Evolutionary conservation across 2,329 filamentous ascomycete species (phyloP).

Genomic region (Paramyrothecium sp.): DNA sequence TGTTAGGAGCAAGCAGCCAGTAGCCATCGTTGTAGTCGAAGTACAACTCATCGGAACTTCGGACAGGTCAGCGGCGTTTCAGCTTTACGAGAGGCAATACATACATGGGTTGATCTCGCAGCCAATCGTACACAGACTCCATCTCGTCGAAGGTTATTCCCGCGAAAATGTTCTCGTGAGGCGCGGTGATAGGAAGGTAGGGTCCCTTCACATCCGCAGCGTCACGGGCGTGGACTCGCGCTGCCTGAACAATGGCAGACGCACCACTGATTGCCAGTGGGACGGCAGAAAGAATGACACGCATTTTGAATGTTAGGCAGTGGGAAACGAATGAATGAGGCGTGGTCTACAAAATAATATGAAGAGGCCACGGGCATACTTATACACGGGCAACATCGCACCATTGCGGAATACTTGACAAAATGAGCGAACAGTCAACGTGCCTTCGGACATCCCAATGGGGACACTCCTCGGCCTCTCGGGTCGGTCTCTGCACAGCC

Average conservation of each 20-base stretch:
- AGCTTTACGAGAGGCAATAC: background rate
- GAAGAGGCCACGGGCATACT: too few relatives aligned
- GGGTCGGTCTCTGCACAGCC: too few relatives aligned
- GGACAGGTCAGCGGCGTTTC: background rate
- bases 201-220: background rate
- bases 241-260: background rate
- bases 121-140: background rate
- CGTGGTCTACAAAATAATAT: too few relatives aligned
- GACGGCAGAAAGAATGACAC: too few relatives aligned
- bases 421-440: too few relatives aligned
- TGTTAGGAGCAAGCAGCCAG: constrained; percentile 33
- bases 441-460: too few relatives aligned
- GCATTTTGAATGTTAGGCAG: too few relatives aligned
- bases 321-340: too few relatives aligned
- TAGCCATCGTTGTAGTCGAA: background rate
- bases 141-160: background rate
- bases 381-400: too few relatives aligned
- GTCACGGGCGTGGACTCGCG: background rate
- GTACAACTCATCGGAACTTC: background rate
- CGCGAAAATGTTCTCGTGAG: background rate
- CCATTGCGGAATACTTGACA: too few relatives aligned
- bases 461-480: too few relatives aligned
- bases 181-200: background rate
- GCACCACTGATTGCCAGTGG: background rate
- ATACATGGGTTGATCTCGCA: background rate